Evolutionary conservation across 192 early-diverging fungal species (phyloP).

Genomic region (Backusella psychrophila): DNA sequence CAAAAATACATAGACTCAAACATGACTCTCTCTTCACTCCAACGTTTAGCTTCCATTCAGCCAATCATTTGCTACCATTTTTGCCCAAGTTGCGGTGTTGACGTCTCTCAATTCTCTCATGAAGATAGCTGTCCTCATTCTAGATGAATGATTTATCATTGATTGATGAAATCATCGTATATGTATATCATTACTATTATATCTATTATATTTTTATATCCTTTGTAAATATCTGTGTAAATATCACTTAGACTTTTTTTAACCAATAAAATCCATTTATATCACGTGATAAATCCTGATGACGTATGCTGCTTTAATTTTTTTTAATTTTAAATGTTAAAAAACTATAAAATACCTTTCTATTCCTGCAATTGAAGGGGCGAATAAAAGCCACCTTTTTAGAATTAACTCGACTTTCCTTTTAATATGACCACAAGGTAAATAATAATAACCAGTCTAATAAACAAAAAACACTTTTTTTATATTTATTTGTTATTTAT

Average conservation of each 20-base stretch:
- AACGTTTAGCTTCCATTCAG: neutral
- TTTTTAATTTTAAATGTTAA: slow-evolving; percentile 3
- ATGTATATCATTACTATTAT: neutral
- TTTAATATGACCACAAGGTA: slow-evolving; percentile 32
- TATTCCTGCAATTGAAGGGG: slow-evolving; percentile 5
- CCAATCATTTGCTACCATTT: neutral
- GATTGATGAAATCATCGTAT: neutral
- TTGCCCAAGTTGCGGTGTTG: slow-evolving; percentile 12
- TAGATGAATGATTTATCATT: neutral
- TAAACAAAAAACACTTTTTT: neutral
- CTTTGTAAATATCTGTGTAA: neutral
- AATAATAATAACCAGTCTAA: neutral
- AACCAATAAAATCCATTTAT: neutral
- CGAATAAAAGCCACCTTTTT: slow-evolving; percentile 15
- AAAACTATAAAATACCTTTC: slow-evolving; percentile 6
- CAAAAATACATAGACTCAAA: neutral
- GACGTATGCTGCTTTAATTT: neutral
- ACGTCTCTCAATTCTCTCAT: slow-evolving; percentile 15
- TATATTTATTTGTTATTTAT: neutral
- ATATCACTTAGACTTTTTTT: neutral
- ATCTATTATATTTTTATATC: neutral
- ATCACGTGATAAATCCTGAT: neutral
- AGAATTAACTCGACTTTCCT: slow-evolving; percentile 1
- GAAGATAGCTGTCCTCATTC: slow-evolving; percentile 5
- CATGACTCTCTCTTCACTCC: neutral